Evolutionary conservation across 2,329 filamentous ascomycete genomes (phyloP).

Genomic region (Colletotrichum salicis): DNA sequence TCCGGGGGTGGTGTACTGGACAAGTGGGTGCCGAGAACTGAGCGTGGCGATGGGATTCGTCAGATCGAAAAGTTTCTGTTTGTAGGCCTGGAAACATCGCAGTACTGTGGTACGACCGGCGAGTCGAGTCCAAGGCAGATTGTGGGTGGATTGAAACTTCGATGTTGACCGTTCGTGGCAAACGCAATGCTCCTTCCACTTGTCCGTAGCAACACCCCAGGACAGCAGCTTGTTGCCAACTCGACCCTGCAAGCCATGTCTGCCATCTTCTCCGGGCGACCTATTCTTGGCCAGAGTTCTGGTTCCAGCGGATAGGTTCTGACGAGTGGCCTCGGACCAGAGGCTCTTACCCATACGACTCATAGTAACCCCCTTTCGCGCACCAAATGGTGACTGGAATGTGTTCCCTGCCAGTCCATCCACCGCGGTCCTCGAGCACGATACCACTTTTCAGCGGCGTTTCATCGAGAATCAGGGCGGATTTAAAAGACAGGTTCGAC

Average conservation of each 20-base stretch:
- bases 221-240: conserved; percentile 4
- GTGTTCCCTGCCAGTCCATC: conserved; percentile 62
- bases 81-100: conserved; percentile 55
- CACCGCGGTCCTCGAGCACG: conserved; percentile 43
- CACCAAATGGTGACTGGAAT: conserved; percentile 68
- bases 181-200: conserved; percentile 56
- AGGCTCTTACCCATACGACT: conserved; percentile 81
- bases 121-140: conserved; percentile 17
- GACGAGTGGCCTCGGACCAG: conserved; percentile 79
- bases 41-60: conserved; percentile 50
- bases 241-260: conserved; percentile 41
- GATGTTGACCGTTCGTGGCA: conserved; percentile 61
- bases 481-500: conserved; percentile 76
- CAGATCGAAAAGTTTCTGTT: conserved; percentile 55
- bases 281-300: conserved; percentile 62
- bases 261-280: conserved; percentile 49
- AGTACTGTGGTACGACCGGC: conserved; percentile 36
- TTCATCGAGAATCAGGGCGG: conserved; percentile 42
- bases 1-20: conserved; percentile 39
- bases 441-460: conserved; percentile 63
- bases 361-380: conserved; percentile 74
- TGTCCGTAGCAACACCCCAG: conserved; percentile 11
- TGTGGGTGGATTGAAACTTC: conserved; percentile 15
- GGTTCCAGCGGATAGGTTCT: conserved; percentile 73
- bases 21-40: conserved; percentile 56